phyloP scores from a whole-genome alignment of 2,329 filamentous ascomycete species.

The Colletotrichum camelliae region DNA sequence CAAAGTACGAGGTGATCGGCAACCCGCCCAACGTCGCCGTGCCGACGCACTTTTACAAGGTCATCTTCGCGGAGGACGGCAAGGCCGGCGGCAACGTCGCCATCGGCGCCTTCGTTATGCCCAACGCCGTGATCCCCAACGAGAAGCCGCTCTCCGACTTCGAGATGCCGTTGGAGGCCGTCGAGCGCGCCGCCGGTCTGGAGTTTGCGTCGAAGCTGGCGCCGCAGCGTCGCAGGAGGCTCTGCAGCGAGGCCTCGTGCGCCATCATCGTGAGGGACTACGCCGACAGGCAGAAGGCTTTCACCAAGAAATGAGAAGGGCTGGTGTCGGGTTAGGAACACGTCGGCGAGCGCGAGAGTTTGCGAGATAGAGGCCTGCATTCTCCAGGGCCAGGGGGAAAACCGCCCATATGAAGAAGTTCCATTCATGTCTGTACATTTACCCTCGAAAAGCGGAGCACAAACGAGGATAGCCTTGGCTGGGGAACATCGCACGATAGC shows the following conservation, averaged over 20 bases:
- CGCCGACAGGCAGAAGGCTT: slow-evolving; percentile 64
- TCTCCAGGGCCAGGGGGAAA: neutral
- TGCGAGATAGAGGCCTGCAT: neutral
- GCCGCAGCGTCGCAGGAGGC: slow-evolving; percentile 71
- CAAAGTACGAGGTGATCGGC: slow-evolving; percentile 95
- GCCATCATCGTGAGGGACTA: slow-evolving; percentile 84
- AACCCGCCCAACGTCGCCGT: slow-evolving; percentile 93
- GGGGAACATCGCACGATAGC: neutral
- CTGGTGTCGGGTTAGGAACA: neutral
- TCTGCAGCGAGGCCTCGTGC: slow-evolving; percentile 89
- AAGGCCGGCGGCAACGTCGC: slow-evolving; percentile 75
- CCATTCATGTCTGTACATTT: slow-evolving; percentile 17
- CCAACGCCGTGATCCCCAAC: slow-evolving; percentile 89
- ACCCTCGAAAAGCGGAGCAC: neutral
- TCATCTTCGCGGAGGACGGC: slow-evolving; percentile 94
- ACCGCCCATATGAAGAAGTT: neutral
- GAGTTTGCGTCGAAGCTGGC: slow-evolving; percentile 89
- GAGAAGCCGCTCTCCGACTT: slow-evolving; percentile 88
- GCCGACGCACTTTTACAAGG: slow-evolving; percentile 99
- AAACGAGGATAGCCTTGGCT: neutral
- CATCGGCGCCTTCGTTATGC: slow-evolving; percentile 91
- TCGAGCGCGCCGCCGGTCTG: slow-evolving; percentile 90
- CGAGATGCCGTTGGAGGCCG: slow-evolving; percentile 90
- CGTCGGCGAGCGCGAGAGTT: neutral
- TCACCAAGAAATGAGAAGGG: slow-evolving; percentile 42